Percentiles rank a stretch among this genome's conserved stretches.
Conservation (phyloP, 441 rosid species). For the Brassica hybrid region DNA sequence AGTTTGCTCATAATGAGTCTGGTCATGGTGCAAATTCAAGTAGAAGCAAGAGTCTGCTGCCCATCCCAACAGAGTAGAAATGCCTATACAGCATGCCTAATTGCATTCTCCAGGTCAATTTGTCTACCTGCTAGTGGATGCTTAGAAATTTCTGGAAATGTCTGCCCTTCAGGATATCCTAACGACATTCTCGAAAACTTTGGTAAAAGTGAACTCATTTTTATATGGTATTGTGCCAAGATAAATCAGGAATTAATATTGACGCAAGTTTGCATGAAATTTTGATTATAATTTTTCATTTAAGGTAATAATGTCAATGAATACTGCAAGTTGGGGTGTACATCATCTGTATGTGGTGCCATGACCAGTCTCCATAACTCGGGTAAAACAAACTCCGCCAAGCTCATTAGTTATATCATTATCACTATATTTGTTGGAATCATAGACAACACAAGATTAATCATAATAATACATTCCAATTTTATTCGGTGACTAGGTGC, state of each 20-base stretch:
- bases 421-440: neutral
- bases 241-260: neutral
- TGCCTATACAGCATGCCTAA: neutral
- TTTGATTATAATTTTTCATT: no score
- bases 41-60: neutral
- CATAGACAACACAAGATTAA: neutral
- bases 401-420: neutral
- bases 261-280: neutral
- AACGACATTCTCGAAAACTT: neutral
- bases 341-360: neutral
- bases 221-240: neutral
- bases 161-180: neutral
- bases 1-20: neutral
- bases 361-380: neutral
- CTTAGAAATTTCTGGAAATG: neutral
- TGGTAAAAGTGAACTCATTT: neutral
- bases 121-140: neutral
- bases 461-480: neutral
- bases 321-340: neutral
- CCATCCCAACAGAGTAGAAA: neutral
- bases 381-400: neutral
- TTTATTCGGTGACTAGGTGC: neutral
- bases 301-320: neutral
- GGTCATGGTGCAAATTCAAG: neutral
- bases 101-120: neutral